Evolutionary conservation across 2,329 filamentous ascomycete species (phyloP).

Genomic region (Lecanoromycetidae sp.): DNA sequence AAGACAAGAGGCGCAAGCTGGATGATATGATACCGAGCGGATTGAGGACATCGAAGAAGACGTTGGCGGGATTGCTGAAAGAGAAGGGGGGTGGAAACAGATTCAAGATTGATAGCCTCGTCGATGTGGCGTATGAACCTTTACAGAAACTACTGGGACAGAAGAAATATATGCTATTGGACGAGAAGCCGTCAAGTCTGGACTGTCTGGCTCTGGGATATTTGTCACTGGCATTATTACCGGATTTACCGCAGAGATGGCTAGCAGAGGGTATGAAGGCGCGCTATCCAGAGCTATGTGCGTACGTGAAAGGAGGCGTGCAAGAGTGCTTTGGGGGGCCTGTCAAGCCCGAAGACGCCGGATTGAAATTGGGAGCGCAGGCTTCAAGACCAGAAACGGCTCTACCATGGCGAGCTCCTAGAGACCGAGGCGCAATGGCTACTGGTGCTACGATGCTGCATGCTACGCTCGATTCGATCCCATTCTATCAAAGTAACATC

Average conservation of each 20-base stretch:
- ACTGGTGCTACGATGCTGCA: neutral
- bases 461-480: neutral
- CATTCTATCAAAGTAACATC: neutral
- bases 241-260: constrained; percentile 51
- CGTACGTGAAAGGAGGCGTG: constrained; percentile 27
- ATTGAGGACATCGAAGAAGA: constrained; percentile 45
- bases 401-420: neutral
- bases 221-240: constrained; percentile 57
- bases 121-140: constrained; percentile 58
- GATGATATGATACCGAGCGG: constrained; percentile 33
- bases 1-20: constrained; percentile 25
- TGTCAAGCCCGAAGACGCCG: neutral
- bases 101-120: constrained; percentile 65
- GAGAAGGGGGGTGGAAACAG: constrained; percentile 56
- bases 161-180: constrained; percentile 45
- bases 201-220: constrained; percentile 78
- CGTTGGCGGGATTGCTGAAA: constrained; percentile 50
- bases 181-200: constrained; percentile 45
- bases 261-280: constrained; percentile 43
- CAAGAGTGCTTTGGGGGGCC: constrained; percentile 6
- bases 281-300: constrained; percentile 35
- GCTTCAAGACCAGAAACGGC: neutral
- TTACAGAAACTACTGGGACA: constrained; percentile 50
- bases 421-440: neutral
- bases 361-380: neutral